Evolutionary conservation across 2,329 filamentous ascomycete species (phyloP).

Genomic region (Cladosporium austrohemisphaericum): DNA sequence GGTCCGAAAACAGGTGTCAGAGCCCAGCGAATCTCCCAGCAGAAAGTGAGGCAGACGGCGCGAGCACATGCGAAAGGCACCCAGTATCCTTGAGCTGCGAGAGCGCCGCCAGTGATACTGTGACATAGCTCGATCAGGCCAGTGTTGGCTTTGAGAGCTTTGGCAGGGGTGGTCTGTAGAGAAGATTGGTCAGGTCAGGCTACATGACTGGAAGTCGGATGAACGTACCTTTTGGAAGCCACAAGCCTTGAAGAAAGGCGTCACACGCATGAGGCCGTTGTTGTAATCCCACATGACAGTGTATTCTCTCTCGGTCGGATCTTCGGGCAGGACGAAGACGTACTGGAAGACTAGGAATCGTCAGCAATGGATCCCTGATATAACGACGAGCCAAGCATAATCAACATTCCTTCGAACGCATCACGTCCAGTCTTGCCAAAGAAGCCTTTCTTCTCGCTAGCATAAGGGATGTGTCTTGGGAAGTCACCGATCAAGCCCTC

Average conservation of each 20-base stretch:
- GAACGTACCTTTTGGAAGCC: constrained; percentile 74
- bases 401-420: constrained; percentile 71
- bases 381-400: constrained; percentile 3
- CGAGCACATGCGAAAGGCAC: constrained; percentile 85
- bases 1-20: constrained; percentile 88
- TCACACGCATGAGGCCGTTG: constrained; percentile 87
- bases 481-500: constrained; percentile 45
- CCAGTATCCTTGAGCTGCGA: constrained; percentile 96
- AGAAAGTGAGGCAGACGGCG: constrained; percentile 86
- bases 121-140: constrained; percentile 83
- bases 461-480: constrained; percentile 76
- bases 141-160: constrained; percentile 65
- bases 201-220: neutral
- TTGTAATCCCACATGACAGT: constrained; percentile 95
- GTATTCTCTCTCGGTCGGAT: constrained; percentile 49
- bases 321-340: constrained; percentile 67
- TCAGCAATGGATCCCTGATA: neutral
- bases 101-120: constrained; percentile 89
- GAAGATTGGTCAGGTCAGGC: neutral
- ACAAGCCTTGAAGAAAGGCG: constrained; percentile 88
- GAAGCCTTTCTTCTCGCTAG: constrained; percentile 89
- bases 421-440: constrained; percentile 80
- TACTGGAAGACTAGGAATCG: constrained; percentile 71
- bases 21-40: constrained; percentile 75
- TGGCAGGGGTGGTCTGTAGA: constrained; percentile 76